Evolutionary conservation across 2,329 filamentous ascomycete species (phyloP).

Genomic region (Alternaria triticimaculans): DNA sequence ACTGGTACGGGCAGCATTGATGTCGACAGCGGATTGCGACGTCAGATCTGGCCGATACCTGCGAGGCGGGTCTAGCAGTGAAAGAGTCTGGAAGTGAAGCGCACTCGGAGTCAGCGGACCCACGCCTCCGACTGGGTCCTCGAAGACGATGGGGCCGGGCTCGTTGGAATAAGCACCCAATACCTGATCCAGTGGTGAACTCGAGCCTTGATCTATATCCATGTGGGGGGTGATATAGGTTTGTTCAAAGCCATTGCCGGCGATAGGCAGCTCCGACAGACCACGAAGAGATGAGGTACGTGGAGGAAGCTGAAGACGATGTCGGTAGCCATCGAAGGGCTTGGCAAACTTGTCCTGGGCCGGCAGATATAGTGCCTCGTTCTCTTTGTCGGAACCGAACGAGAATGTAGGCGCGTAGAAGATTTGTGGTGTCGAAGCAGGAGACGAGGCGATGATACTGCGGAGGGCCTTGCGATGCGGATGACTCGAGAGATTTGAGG

Average conservation of each 20-base stretch:
- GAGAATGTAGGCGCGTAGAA: neutral
- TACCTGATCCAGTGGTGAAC: neutral
- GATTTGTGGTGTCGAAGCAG: neutral
- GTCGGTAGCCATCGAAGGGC: no score
- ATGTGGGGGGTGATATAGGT: neutral
- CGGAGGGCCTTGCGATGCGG: slow-evolving; percentile 2
- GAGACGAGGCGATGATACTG: neutral
- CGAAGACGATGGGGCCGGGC: slow-evolving; percentile 3
- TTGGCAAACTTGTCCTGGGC: neutral
- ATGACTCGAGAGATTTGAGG: neutral
- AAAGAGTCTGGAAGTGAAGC: slow-evolving; percentile 21
- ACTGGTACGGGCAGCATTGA: slow-evolving; percentile 8
- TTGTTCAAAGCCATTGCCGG: neutral
- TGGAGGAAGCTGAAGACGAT: neutral
- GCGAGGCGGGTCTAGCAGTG: slow-evolving; percentile 9
- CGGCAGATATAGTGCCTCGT: neutral
- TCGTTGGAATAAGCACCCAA: neutral
- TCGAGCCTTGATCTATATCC: neutral
- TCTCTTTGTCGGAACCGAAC: slow-evolving; percentile 10
- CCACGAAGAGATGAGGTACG: neutral
- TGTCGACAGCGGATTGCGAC: neutral
- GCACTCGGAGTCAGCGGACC: slow-evolving; percentile 13
- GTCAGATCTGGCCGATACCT: neutral
- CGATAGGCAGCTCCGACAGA: neutral
- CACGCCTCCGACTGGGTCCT: neutral